Evolutionary conservation across 1,284 basidiomycete genomes (phyloP).

Genomic region (Spongispora temasekensis): DNA sequence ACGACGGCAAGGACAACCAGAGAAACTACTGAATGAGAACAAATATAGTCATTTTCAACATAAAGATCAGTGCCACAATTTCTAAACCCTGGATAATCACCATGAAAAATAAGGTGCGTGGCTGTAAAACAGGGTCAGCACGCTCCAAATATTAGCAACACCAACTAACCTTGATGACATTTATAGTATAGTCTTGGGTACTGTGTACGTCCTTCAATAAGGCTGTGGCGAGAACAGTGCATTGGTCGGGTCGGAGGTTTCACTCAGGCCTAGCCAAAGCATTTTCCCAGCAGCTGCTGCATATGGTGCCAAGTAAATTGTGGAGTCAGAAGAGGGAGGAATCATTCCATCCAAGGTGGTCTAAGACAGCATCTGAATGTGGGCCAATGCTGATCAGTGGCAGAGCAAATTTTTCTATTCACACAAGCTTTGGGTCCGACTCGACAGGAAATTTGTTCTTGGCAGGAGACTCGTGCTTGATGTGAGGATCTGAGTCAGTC

Average conservation of each 20-base stretch:
- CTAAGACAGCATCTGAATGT: slow-evolving; percentile 3
- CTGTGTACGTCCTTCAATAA: background rate
- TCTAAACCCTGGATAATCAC: background rate
- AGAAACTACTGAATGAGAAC: background rate
- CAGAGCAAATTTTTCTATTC: background rate
- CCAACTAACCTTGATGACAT: background rate
- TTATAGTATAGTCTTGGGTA: background rate
- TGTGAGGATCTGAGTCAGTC: background rate
- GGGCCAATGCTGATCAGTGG: slow-evolving; percentile 5
- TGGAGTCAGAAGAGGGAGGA: background rate
- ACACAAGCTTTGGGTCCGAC: no score
- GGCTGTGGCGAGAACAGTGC: background rate
- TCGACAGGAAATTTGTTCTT: no score
- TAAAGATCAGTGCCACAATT: background rate
- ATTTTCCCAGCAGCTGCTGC: slow-evolving; percentile 2
- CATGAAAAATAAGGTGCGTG: background rate
- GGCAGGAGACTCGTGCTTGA: background rate
- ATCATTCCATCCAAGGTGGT: slow-evolving; percentile 4
- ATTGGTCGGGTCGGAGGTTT: background rate
- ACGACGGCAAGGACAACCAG: background rate
- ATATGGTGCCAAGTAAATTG: background rate
- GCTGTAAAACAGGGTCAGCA: background rate
- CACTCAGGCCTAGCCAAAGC: background rate
- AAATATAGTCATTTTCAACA: background rate
- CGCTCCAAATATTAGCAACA: background rate